A percentile compares a stretch with the other conserved stretches of the same genome.
Conservation (phyloP, 345 rosid species). For the Draba incana region DNA sequence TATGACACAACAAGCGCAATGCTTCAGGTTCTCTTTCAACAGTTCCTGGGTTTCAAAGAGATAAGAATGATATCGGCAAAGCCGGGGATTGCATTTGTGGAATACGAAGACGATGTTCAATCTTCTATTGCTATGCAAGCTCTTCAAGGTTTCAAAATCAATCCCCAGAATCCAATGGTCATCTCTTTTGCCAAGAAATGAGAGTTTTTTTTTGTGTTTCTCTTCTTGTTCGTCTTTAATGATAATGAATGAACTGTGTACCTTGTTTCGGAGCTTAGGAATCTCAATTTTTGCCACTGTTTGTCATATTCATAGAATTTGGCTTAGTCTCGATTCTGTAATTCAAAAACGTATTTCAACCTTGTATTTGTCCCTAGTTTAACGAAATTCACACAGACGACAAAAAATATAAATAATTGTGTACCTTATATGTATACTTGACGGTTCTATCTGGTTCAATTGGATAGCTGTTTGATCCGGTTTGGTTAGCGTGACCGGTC, state of each 20-base stretch:
- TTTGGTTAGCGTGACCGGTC: slow-evolving; percentile 19
- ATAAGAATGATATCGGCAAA: slow-evolving; percentile 89
- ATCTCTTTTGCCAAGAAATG: slow-evolving; percentile 92
- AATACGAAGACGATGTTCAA: slow-evolving; percentile 83
- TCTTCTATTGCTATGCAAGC: slow-evolving; percentile 86
- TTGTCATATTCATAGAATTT: too few relatives aligned
- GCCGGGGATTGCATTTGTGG: slow-evolving; percentile 95
- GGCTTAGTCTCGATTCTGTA: too few relatives aligned
- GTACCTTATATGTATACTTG: slow-evolving; percentile 24
- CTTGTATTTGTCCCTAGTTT: too few relatives aligned
- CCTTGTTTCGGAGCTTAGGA: too few relatives aligned
- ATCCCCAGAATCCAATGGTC: slow-evolving; percentile 84
- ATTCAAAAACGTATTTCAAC: too few relatives aligned
- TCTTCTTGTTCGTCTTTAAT: not conserved
- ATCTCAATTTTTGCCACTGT: too few relatives aligned
- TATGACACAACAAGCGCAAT: slow-evolving; percentile 77
- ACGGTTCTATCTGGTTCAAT: slow-evolving; percentile 24
- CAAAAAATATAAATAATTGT: too few relatives aligned
- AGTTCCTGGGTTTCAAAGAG: slow-evolving; percentile 91
- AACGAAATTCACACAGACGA: too few relatives aligned
- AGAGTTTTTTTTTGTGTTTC: not conserved
- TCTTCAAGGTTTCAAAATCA: slow-evolving; percentile 88
- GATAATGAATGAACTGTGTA: too few relatives aligned
- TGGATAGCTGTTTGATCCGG: slow-evolving; percentile 1
- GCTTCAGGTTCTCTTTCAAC: slow-evolving; percentile 79